phyloP scores from a whole-genome alignment of 768 basidiomycete species.

The Lentinula detonsa region DNA sequence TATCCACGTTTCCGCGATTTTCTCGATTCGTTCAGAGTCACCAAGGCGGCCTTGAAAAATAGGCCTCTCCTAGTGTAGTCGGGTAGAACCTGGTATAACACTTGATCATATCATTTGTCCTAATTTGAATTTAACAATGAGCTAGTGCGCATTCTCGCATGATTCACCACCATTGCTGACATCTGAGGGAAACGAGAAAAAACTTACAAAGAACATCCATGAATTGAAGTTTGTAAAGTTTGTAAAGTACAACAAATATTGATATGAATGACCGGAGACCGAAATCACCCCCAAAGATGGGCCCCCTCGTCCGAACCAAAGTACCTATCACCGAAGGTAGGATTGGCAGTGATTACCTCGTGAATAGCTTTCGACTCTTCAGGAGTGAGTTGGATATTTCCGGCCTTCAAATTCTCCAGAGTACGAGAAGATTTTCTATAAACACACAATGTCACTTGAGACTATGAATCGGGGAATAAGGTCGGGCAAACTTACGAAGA shows the following conservation, averaged over 20 bases:
- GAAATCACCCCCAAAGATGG: slow-evolving; percentile 3
- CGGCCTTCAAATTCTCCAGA: slow-evolving; percentile 37
- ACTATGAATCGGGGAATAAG: too few species aligned
- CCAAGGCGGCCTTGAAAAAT: too few species aligned
- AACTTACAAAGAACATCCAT: too few species aligned
- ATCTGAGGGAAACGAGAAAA: not conserved
- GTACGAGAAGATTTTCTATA: slow-evolving; percentile 24
- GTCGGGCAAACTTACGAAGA: slow-evolving; percentile 14
- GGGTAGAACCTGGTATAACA: too few species aligned
- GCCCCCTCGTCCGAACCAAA: not conserved
- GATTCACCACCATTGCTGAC: too few species aligned
- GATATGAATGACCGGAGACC: not conserved
- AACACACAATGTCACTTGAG: not conserved
- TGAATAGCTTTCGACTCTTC: slow-evolving; percentile 5
- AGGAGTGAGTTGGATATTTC: slow-evolving; percentile 15
- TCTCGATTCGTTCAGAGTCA: too few species aligned
- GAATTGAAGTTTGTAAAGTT: too few species aligned
- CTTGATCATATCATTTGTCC: too few species aligned
- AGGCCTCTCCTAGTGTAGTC: too few species aligned
- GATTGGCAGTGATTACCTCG: slow-evolving; percentile 5
- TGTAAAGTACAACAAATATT: too few species aligned
- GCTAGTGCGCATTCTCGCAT: not conserved
- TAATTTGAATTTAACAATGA: too few species aligned
- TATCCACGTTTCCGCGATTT: too few species aligned
- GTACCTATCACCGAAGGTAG: slow-evolving; percentile 1